Percentiles rank a stretch among this genome's conserved stretches.
Evolutionary conservation across 352 stramenopile species (phyloP).

Genomic region (Pythium myriotylum): DNA sequence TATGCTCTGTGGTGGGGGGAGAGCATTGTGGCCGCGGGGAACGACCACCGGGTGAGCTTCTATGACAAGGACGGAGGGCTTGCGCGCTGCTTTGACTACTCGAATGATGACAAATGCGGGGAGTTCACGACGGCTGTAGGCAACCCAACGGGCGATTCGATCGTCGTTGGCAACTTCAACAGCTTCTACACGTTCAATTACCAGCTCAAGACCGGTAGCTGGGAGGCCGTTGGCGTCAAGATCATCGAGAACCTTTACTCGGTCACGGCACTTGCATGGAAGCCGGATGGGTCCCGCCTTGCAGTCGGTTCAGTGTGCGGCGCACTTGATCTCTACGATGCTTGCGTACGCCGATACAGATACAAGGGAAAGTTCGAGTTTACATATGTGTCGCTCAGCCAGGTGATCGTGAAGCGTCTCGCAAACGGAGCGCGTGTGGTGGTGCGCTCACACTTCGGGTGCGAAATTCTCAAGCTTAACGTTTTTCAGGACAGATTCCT

Average conservation of each 20-base stretch:
- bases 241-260: constrained; percentile 93
- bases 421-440: constrained; percentile 85
- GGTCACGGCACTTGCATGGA: constrained; percentile 92
- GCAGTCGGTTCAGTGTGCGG: constrained; percentile 92
- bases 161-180: constrained; percentile 95
- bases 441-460: constrained; percentile 89
- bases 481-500: constrained; percentile 94
- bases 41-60: constrained; percentile 91
- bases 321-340: constrained; percentile 92
- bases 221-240: constrained; percentile 84
- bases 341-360: constrained; percentile 88
- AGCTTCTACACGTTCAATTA: constrained; percentile 91
- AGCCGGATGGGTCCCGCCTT: constrained; percentile 88
- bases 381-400: constrained; percentile 93
- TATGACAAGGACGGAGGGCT: constrained; percentile 89
- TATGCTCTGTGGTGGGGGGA: constrained; percentile 92
- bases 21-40: constrained; percentile 90
- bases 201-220: constrained; percentile 82
- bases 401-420: constrained; percentile 94
- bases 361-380: constrained; percentile 97
- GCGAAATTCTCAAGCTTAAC: constrained; percentile 94
- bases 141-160: constrained; percentile 91
- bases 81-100: constrained; percentile 91
- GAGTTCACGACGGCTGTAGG: constrained; percentile 83
- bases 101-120: constrained; percentile 74